Conservation (phyloP, 495 filamentous ascomycete genomes). For the Thermochaetoides thermophila region DNA sequence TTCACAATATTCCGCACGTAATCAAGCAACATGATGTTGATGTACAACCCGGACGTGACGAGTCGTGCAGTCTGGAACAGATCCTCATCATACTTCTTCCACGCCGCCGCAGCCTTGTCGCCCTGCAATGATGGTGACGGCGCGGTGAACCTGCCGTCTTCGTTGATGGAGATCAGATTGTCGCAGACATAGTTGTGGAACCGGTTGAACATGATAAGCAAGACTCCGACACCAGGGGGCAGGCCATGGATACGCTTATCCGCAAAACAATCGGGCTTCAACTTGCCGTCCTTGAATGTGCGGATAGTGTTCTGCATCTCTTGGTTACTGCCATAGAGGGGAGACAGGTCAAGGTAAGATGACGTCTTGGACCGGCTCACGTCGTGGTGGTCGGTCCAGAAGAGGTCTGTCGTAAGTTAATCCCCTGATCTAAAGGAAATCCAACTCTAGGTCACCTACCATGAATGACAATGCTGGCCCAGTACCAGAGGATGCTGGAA, state of each 20-base stretch:
- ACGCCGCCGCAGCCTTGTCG: slow-evolving; percentile 40
- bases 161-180: slow-evolving; percentile 53
- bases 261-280: slow-evolving; percentile 73
- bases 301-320: slow-evolving; percentile 60
- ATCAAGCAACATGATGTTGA: slow-evolving; percentile 70
- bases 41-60: slow-evolving; percentile 68
- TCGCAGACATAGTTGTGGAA: slow-evolving; percentile 74
- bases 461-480: slow-evolving; percentile 83
- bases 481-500: slow-evolving; percentile 78
- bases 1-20: slow-evolving; percentile 79
- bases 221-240: slow-evolving; percentile 65
- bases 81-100: slow-evolving; percentile 65
- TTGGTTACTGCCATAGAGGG: slow-evolving; percentile 73
- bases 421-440: too few species aligned
- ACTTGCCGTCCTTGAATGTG: slow-evolving; percentile 65
- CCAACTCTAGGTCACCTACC: slow-evolving; percentile 25
- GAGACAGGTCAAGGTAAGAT: slow-evolving; percentile 72
- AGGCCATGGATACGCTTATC: slow-evolving; percentile 66
- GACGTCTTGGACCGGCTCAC: slow-evolving; percentile 53
- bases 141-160: slow-evolving; percentile 53
- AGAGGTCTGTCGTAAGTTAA: slow-evolving; percentile 15
- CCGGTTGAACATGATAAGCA: slow-evolving; percentile 61
- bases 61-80: slow-evolving; percentile 72
- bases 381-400: slow-evolving; percentile 29
- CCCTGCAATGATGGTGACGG: slow-evolving; percentile 33